Conservation (phyloP, 257 asterid species). For the Solanum pennellii region DNA sequence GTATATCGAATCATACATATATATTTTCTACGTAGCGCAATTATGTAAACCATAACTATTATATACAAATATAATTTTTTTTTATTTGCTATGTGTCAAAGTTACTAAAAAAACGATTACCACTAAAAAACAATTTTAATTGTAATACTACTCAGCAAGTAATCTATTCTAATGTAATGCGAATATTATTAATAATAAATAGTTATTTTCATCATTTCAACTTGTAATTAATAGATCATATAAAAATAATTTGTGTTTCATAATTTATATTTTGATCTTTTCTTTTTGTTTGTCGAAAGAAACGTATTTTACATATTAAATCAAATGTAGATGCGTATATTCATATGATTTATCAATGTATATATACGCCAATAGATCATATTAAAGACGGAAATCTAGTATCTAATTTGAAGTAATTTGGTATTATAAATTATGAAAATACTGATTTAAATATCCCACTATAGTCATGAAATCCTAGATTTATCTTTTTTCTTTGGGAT, state of each 20-base stretch:
- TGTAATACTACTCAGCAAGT: neutral
- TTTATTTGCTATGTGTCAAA: too few species aligned
- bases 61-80: too few species aligned
- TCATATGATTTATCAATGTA: neutral
- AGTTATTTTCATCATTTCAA: neutral
- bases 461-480: neutral
- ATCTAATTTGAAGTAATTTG: neutral
- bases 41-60: too few species aligned
- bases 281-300: neutral
- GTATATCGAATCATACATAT: too few species aligned
- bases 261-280: neutral
- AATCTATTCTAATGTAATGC: neutral
- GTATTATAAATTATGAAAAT: neutral
- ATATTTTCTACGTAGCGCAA: too few species aligned
- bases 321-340: neutral
- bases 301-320: neutral
- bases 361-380: neutral
- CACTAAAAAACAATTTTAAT: too few species aligned
- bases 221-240: neutral
- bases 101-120: too few species aligned
- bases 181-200: neutral
- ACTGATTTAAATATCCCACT: neutral
- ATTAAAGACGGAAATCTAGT: neutral
- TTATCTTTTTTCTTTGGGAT: neutral
- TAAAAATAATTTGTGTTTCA: neutral